Conservation (phyloP, 495 filamentous ascomycete species). For the Xylaria bambusicola region DNA sequence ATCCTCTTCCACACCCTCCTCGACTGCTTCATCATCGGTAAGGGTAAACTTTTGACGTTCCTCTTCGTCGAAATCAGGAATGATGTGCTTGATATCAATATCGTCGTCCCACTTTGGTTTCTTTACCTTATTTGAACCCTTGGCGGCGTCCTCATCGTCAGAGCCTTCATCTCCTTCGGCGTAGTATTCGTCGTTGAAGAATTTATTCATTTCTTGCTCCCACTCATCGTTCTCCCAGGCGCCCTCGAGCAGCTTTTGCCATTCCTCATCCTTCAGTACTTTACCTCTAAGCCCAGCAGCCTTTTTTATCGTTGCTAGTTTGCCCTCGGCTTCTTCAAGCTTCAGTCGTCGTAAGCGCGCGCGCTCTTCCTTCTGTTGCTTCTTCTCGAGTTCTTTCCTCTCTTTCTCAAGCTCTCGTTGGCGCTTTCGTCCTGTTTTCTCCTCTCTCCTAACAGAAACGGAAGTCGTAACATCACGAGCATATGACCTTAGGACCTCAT, state of each 20-base stretch:
- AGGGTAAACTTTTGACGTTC: slow-evolving; percentile 55
- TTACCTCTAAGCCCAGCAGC: slow-evolving; percentile 76
- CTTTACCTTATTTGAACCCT: slow-evolving; percentile 59
- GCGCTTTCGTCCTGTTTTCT: slow-evolving; percentile 72
- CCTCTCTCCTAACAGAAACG: slow-evolving; percentile 81
- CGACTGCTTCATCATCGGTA: slow-evolving; percentile 44
- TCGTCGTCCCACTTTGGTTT: slow-evolving; percentile 98
- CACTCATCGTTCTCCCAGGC: slow-evolving; percentile 84
- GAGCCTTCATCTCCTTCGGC: slow-evolving; percentile 59
- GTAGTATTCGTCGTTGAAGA: slow-evolving; percentile 90
- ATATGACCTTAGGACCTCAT: slow-evolving; percentile 82
- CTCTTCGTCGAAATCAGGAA: slow-evolving; percentile 78
- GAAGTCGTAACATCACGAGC: slow-evolving; percentile 78
- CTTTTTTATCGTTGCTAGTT: slow-evolving; percentile 78
- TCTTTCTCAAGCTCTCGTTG: slow-evolving; percentile 73
- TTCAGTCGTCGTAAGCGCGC: slow-evolving; percentile 82
- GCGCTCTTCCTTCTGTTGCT: slow-evolving; percentile 74
- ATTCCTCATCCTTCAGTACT: slow-evolving; percentile 71
- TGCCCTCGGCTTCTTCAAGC: slow-evolving; percentile 82
- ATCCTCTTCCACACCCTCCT: slow-evolving; percentile 45
- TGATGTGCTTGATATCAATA: slow-evolving; percentile 89
- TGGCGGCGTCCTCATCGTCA: slow-evolving; percentile 40
- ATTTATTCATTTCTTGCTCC: slow-evolving; percentile 83
- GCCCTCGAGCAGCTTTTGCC: slow-evolving; percentile 78
- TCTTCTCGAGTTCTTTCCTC: slow-evolving; percentile 76